Evolutionary conservation across 768 basidiomycete species (phyloP), one percentile per base, ranked within the genome.

Genomic region (Phylloporus sp.): DNA sequence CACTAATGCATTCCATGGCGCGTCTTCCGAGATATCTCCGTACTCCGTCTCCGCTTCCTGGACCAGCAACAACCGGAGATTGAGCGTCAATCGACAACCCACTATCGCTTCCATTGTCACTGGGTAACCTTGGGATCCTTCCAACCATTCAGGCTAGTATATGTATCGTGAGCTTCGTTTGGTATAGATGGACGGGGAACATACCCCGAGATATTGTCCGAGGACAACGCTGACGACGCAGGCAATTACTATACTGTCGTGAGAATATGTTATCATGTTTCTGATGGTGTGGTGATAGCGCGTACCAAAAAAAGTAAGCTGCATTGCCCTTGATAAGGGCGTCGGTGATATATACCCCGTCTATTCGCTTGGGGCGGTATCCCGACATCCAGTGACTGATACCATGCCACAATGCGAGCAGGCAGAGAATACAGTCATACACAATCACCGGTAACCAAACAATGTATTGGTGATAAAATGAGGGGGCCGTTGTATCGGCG

Each of bases 221-320:
- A 52, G 20, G 36, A 24, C 22, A 22, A 43, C 5, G 26, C 32
- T 36, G 45, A 31, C 6, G 31, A 47, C 1, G 44, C 45, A 64
- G 8, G 24, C 35, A 18, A 64, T 3, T 9, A 58, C 12, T 28
- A 58, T 40, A 38, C 61, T 64, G 18, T 29, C 38, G 16, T 15
- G 15, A 8, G 23, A 49, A 51, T 3, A 29, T 8, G 41, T 45
- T 12, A 39, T 45, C 16, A 39, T 39, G 20, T 39, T 36, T 39
- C 36, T 39, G 24, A 41, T 10, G 40, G 10, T 16, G 15, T 24
- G 24, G 22, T 24, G 16, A 22, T 16, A 15, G 12, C 12, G 1
- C 58, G 29, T 39, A 63, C 61, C 47, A 58, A 13, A 58, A 11
- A 52, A 55, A 55, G 39, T 63, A 63, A 22, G 44, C 22, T 13